phyloP scores from a whole-genome alignment of 1,139 yeast genomes.

The Debaryomycetaceae sp. region DNA sequence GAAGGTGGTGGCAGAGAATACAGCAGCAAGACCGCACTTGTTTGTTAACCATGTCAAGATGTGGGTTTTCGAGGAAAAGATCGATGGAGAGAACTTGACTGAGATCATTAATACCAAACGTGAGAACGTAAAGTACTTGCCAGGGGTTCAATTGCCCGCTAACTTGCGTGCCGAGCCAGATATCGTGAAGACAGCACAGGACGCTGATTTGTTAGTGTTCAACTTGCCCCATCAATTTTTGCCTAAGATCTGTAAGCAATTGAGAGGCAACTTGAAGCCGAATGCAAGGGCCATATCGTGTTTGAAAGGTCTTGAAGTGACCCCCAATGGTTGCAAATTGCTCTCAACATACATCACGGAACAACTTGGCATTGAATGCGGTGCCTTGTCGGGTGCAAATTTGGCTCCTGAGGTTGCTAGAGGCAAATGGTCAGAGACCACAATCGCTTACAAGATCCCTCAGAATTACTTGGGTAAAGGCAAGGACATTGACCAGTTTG shows the following conservation, averaged over 20 bases:
- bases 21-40: slow-evolving; percentile 61
- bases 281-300: slow-evolving; percentile 85
- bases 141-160: slow-evolving; percentile 73
- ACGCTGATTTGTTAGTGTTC: slow-evolving; percentile 80
- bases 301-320: slow-evolving; percentile 86
- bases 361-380: slow-evolving; percentile 81
- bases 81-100: slow-evolving; percentile 71
- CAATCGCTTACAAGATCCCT: slow-evolving; percentile 82
- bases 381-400: slow-evolving; percentile 93
- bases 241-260: slow-evolving; percentile 66
- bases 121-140: slow-evolving; percentile 86
- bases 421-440: slow-evolving; percentile 92
- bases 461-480: slow-evolving; percentile 68
- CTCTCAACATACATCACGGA: slow-evolving; percentile 73
- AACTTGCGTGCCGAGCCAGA: slow-evolving; percentile 86
- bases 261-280: slow-evolving; percentile 69
- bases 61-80: slow-evolving; percentile 92
- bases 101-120: slow-evolving; percentile 83
- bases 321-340: slow-evolving; percentile 74
- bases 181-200: slow-evolving; percentile 65
- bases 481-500: slow-evolving; percentile 65
- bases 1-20: slow-evolving; percentile 85
- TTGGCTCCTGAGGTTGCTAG: slow-evolving; percentile 92
- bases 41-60: slow-evolving; percentile 71
- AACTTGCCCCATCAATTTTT: slow-evolving; percentile 95